phyloP scores from a whole-genome alignment of 228 moss, liverwort and hornwort genomes.

The Sphagnum magellanicum region DNA sequence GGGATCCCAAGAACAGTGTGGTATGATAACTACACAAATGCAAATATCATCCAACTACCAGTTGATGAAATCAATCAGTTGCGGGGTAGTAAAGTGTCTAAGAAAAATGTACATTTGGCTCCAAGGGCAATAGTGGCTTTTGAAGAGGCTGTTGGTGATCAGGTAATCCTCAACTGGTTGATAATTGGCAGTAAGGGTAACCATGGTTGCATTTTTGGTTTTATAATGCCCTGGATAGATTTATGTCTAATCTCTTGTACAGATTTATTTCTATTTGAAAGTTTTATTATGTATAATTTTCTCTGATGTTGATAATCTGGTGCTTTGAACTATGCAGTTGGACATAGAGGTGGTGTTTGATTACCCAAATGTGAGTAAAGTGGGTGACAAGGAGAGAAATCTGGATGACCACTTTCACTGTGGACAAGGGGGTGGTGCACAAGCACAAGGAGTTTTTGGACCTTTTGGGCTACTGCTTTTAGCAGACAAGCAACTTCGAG shows the following conservation, averaged over 20 bases:
- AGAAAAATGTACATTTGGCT: conserved; percentile 11
- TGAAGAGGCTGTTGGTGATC: conserved; percentile 23
- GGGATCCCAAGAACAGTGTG: conserved; percentile 35
- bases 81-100: conserved; percentile 16
- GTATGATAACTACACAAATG: conserved; percentile 17
- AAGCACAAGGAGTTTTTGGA: conserved; percentile 50
- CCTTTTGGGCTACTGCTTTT: conserved; percentile 68
- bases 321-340: conserved; percentile 35
- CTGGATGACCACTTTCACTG: conserved; percentile 34
- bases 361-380: conserved; percentile 29
- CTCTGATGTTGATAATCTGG: background rate
- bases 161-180: conserved; percentile 12
- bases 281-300: no score
- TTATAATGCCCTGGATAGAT: no score
- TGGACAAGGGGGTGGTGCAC: conserved; percentile 34
- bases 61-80: conserved; percentile 41
- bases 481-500: conserved; percentile 34
- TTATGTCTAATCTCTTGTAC: no score
- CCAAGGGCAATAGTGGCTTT: conserved; percentile 27
- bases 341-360: conserved; percentile 65
- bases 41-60: conserved; percentile 34
- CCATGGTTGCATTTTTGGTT: no score
- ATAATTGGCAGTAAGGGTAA: no score
- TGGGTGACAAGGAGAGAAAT: conserved; percentile 3
- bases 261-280: no score